Evolutionary conservation across 2,329 filamentous ascomycete species (phyloP).

Genomic region (Chaetomium sp.): DNA sequence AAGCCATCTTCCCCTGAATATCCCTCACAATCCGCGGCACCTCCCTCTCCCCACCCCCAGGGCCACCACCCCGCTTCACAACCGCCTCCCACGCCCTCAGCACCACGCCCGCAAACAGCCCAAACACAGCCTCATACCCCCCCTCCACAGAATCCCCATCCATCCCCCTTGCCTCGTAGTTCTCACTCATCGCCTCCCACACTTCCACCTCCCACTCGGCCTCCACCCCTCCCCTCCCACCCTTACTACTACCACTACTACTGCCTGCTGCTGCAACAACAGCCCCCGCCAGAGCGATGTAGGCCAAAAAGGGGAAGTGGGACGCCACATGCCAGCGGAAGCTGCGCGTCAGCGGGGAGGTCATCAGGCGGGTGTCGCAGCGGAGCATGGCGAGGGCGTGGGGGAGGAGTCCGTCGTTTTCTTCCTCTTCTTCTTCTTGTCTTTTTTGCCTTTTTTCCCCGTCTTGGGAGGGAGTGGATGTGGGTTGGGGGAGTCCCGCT

Average conservation of each 20-base stretch:
- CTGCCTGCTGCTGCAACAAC: not conserved
- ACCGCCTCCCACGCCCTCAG: constrained; percentile 19
- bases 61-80: not conserved
- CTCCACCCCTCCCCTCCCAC: constrained; percentile 9
- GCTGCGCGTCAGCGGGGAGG: constrained; percentile 38
- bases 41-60: not conserved
- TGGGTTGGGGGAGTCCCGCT: no score
- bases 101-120: constrained; percentile 9
- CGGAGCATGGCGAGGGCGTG: constrained; percentile 43
- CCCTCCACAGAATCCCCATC: not conserved
- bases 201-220: constrained; percentile 29
- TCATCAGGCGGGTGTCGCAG: constrained; percentile 41
- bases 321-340: constrained; percentile 44
- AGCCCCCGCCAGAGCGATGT: constrained; percentile 33
- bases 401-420: no score
- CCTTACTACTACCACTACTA: not conserved
- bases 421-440: no score
- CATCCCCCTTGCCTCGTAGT: constrained; percentile 35
- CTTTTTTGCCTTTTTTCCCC: no score
- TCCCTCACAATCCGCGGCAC: constrained; percentile 18
- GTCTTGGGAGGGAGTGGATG: no score
- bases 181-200: constrained; percentile 41
- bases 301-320: constrained; percentile 47
- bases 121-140: not conserved
- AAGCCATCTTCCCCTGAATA: not conserved